Evolutionary conservation across 306 rosid genomes (phyloP).

Genomic region (Fragaria ananassa): DNA sequence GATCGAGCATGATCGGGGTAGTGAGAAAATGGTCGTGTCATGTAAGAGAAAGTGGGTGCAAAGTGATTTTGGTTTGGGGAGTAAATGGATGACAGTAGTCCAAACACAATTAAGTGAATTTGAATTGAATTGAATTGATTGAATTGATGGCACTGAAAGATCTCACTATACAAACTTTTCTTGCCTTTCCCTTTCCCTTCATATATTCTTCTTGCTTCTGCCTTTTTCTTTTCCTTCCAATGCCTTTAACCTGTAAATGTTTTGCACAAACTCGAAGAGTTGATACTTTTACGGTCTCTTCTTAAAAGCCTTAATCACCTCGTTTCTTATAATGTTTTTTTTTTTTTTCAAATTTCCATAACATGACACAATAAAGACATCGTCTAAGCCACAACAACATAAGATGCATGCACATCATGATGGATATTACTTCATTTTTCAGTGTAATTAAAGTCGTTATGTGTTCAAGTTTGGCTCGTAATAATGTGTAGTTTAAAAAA

Average conservation of each 20-base stretch:
- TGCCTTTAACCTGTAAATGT: slow-evolving; percentile 20
- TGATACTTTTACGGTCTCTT: slow-evolving; percentile 3
- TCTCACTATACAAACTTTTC: slow-evolving; percentile 47
- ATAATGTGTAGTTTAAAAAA: too few relatives aligned
- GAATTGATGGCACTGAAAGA: slow-evolving; percentile 52
- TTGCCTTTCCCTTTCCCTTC: background rate
- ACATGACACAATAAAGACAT: too few relatives aligned
- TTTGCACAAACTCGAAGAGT: slow-evolving; percentile 17
- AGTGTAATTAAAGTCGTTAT: too few relatives aligned
- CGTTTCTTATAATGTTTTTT: too few relatives aligned
- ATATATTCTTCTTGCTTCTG: slow-evolving; percentile 9
- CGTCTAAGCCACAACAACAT: too few relatives aligned
- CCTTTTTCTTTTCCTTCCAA: slow-evolving; percentile 12
- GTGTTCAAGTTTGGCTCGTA: too few relatives aligned
- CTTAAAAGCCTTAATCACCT: background rate
- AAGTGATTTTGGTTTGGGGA: slow-evolving; percentile 34
- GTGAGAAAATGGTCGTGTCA: slow-evolving; percentile 58
- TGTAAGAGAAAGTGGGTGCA: slow-evolving; percentile 72
- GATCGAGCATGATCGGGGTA: slow-evolving; percentile 42
- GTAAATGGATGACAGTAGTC: slow-evolving; percentile 78
- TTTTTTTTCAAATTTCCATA: too few relatives aligned
- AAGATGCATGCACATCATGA: too few relatives aligned
- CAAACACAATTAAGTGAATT: slow-evolving; percentile 49
- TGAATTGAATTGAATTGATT: slow-evolving; percentile 47
- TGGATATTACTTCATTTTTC: too few relatives aligned